phyloP scores from a whole-genome alignment of 495 filamentous ascomycete genomes.

The Aspergillus carlsbadensis region DNA sequence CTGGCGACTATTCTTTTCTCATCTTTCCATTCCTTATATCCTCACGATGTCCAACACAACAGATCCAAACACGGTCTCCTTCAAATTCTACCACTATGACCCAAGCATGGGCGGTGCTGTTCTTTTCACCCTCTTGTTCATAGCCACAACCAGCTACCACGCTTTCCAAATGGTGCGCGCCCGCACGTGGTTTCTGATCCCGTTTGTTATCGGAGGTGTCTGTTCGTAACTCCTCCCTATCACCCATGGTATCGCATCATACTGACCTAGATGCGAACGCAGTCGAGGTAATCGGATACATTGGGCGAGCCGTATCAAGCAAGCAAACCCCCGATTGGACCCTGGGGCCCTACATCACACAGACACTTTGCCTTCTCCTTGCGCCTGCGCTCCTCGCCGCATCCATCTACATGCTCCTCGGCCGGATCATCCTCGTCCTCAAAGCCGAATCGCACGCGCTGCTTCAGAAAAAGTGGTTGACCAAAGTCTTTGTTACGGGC shows the following conservation, averaged over 20 bases:
- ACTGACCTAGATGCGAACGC: neutral
- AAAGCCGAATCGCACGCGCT: conserved; percentile 31
- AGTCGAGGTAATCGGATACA: conserved; percentile 42
- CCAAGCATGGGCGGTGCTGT: neutral
- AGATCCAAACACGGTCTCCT: too few relatives aligned
- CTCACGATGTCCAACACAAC: too few relatives aligned
- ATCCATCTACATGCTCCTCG: conserved; percentile 22
- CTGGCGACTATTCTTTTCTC: too few relatives aligned
- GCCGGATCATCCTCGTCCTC: conserved; percentile 37
- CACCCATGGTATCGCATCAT: neutral
- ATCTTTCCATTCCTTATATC: too few relatives aligned
- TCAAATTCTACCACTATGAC: conserved; percentile 3
- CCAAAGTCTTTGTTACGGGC: conserved; percentile 23
- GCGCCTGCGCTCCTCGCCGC: conserved; percentile 47
- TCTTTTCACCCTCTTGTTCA: conserved; percentile 3
- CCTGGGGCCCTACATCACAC: conserved; percentile 25
- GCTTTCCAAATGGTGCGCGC: conserved; percentile 17
- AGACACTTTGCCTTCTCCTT: conserved; percentile 30
- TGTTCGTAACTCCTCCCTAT: conserved; percentile 37
- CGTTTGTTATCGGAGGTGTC: conserved; percentile 53
- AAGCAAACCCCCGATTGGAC: conserved; percentile 13
- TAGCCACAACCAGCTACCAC: neutral
- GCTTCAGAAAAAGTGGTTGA: conserved; percentile 6
- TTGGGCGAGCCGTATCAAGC: conserved; percentile 41
- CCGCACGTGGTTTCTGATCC: conserved; percentile 61